Percentiles rank a stretch among this genome's conserved stretches.
Conservation (phyloP, 805 yeast genomes). For the Lipomyces sp. region DNA sequence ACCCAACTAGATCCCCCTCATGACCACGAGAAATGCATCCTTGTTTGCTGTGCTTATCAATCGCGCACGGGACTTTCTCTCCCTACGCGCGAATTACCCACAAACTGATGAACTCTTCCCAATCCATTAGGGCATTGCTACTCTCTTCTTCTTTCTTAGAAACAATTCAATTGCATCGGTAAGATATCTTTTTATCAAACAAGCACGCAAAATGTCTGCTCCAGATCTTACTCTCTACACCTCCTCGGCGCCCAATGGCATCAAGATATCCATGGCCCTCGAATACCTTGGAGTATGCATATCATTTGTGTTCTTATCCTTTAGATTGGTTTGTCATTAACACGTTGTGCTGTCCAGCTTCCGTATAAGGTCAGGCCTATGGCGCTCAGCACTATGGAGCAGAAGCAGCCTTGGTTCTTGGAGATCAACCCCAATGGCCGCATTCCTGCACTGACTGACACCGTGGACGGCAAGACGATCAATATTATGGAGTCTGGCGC, state of each 20-base stretch:
- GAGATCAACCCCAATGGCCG: slow-evolving; percentile 61
- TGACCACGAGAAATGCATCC: too few species aligned
- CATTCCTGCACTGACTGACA: slow-evolving; percentile 53
- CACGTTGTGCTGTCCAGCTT: neutral
- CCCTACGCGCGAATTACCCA: too few species aligned
- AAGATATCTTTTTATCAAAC: too few species aligned
- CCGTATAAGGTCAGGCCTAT: slow-evolving; percentile 41
- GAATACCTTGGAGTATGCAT: slow-evolving; percentile 31
- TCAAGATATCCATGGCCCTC: slow-evolving; percentile 41
- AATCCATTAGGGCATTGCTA: too few species aligned
- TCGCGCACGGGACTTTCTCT: too few species aligned
- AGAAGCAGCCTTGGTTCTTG: slow-evolving; percentile 57
- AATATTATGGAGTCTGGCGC: slow-evolving; percentile 60
- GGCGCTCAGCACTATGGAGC: slow-evolving; percentile 45
- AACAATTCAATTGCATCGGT: too few species aligned
- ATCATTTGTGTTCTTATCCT: too few species aligned
- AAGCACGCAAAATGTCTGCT: neutral
- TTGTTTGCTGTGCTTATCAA: too few species aligned
- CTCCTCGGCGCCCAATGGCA: slow-evolving; percentile 45
- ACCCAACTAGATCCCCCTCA: too few species aligned
- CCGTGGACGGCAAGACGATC: slow-evolving; percentile 42
- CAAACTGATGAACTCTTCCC: too few species aligned
- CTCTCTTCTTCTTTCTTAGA: too few species aligned
- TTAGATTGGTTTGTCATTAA: neutral
- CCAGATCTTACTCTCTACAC: slow-evolving; percentile 32